Evolutionary conservation across 306 rosid genomes (phyloP).

Genomic region (Ceratonia siliqua): DNA sequence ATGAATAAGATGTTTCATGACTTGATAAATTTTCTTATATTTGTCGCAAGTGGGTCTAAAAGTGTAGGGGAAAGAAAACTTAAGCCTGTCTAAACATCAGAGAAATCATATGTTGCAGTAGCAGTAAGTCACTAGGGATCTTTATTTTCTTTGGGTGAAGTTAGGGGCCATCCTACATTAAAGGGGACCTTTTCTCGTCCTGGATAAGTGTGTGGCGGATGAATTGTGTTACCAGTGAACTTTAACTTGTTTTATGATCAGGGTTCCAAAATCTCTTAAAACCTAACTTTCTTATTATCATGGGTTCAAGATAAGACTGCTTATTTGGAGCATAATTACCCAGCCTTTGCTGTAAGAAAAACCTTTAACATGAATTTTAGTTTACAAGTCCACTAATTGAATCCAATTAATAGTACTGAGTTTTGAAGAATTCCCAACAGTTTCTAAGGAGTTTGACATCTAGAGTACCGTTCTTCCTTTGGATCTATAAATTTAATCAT

Average conservation of each 20-base stretch:
- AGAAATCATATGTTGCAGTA: neutral
- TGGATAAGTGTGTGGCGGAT: neutral
- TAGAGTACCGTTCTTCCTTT: constrained; percentile 15
- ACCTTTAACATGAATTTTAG: constrained; percentile 2
- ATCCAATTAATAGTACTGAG: neutral
- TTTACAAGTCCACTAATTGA: neutral
- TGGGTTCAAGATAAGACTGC: neutral
- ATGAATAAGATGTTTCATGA: neutral
- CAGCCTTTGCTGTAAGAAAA: neutral
- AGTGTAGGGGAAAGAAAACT: neutral
- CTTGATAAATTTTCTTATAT: neutral
- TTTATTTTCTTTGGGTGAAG: neutral
- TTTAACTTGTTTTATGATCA: neutral
- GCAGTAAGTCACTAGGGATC: neutral
- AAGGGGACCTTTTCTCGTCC: neutral
- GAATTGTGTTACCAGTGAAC: neutral
- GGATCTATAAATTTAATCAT: constrained; percentile 8
- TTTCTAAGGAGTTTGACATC: constrained; percentile 8
- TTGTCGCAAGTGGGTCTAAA: neutral
- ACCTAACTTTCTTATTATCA: neutral
- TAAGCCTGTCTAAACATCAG: neutral
- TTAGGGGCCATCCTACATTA: neutral
- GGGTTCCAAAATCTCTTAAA: neutral
- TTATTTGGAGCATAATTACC: constrained; percentile 10
- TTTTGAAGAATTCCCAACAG: constrained; percentile 11